Evolutionary conservation across 768 basidiomycete genomes (phyloP).

Genomic region (Candolleomyces aberdarensis): DNA sequence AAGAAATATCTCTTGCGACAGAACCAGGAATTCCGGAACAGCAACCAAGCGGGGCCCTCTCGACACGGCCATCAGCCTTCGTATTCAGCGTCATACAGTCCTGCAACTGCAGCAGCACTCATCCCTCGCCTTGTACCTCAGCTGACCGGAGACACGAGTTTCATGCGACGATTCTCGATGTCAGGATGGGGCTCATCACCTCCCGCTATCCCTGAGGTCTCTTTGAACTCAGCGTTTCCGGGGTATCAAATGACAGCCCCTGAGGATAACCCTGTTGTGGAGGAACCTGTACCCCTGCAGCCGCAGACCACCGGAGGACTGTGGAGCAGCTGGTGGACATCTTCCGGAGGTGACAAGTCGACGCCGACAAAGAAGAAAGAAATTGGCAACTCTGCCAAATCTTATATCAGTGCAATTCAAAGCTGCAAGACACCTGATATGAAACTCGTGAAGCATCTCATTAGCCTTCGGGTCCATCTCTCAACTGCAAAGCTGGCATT

Average conservation of each 20-base stretch:
- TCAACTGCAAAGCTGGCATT: conserved; percentile 79
- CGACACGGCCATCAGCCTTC: conserved; percentile 28
- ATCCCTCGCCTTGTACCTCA: conserved; percentile 70
- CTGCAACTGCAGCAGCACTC: conserved; percentile 53
- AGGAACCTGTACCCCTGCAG: conserved; percentile 41
- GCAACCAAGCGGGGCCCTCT: conserved; percentile 23
- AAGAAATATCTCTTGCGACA: conserved; percentile 67
- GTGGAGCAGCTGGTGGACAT: conserved; percentile 75
- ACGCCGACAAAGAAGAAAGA: conserved; percentile 32
- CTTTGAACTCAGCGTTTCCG: conserved; percentile 12
- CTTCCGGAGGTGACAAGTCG: conserved; percentile 55
- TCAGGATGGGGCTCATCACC: conserved; percentile 50
- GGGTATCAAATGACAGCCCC: conserved; percentile 14
- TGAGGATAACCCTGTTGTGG: conserved; percentile 24
- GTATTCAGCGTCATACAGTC: conserved; percentile 53
- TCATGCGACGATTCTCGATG: conserved; percentile 68
- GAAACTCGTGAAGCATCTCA: conserved; percentile 72
- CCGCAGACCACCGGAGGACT: conserved; percentile 74
- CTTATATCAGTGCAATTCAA: conserved; percentile 63
- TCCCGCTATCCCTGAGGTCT: conserved; percentile 20
- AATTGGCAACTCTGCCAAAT: conserved; percentile 46
- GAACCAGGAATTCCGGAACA: conserved; percentile 39
- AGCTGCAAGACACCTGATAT: conserved; percentile 51
- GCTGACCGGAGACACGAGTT: conserved; percentile 64
- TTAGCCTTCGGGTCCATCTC: conserved; percentile 79